A percentile compares a stretch with the other conserved stretches of the same genome.
phyloP scores from a whole-genome alignment of 2,329 filamentous ascomycete genomes.

The Penicillium sp. region DNA sequence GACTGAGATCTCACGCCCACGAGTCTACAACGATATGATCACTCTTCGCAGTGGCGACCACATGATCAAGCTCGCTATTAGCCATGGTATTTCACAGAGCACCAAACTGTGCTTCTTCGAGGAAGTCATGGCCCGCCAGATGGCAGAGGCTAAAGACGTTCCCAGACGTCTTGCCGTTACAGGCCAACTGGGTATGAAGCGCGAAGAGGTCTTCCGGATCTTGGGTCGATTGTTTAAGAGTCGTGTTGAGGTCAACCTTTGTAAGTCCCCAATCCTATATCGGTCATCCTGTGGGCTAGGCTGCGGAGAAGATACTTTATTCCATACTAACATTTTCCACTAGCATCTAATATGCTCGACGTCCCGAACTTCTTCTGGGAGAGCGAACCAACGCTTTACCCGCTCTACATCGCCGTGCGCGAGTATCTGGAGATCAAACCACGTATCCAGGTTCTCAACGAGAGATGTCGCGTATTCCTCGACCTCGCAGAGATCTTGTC shows the following conservation, averaged over 20 bases:
- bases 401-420: constrained; percentile 88
- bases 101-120: constrained; percentile 97
- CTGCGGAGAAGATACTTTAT: neutral
- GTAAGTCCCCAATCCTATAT: constrained; percentile 56
- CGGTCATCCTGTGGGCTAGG: neutral
- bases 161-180: constrained; percentile 86
- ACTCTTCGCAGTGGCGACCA: constrained; percentile 91
- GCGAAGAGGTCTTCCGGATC: constrained; percentile 89
- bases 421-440: constrained; percentile 98
- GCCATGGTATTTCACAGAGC: constrained; percentile 94
- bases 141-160: constrained; percentile 88
- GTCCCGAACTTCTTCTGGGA: constrained; percentile 87
- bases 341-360: constrained; percentile 92
- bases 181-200: constrained; percentile 84
- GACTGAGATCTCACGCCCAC: constrained; percentile 75
- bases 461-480: constrained; percentile 92
- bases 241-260: constrained; percentile 94
- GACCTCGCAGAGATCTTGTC: constrained; percentile 93
- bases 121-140: constrained; percentile 90
- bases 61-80: constrained; percentile 98
- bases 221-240: constrained; percentile 88
- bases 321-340: constrained; percentile 19
- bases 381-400: constrained; percentile 89
- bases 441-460: constrained; percentile 94
- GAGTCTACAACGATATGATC: constrained; percentile 99